Evolutionary conservation across 768 basidiomycete genomes (phyloP).

Genomic region (Psilocybe sp.): DNA sequence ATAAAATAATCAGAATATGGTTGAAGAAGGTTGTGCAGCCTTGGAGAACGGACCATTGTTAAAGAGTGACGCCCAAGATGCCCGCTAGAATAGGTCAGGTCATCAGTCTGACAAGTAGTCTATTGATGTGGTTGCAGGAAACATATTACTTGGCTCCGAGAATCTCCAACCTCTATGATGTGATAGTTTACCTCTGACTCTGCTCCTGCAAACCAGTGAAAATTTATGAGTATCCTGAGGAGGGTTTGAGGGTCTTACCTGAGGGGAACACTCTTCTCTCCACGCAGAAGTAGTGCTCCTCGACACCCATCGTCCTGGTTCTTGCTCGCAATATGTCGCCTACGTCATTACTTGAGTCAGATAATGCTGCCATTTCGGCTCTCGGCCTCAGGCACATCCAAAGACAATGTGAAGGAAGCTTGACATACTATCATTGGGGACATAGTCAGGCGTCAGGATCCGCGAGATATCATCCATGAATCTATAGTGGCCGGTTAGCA

Average conservation of each 20-base stretch:
- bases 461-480: slow-evolving; percentile 71
- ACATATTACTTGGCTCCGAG: slow-evolving; percentile 45
- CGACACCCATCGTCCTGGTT: slow-evolving; percentile 69
- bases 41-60: slow-evolving; percentile 58
- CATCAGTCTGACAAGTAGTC: slow-evolving; percentile 2
- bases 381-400: no score
- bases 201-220: slow-evolving; percentile 16
- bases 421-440: slow-evolving; percentile 60
- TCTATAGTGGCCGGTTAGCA: slow-evolving; percentile 28
- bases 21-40: no score
- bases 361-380: background rate
- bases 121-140: background rate
- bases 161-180: slow-evolving; percentile 71
- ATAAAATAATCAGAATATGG: background rate
- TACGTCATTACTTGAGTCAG: slow-evolving; percentile 14
- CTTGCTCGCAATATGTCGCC: slow-evolving; percentile 76
- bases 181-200: slow-evolving; percentile 55
- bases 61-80: slow-evolving; percentile 77
- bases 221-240: background rate
- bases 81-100: slow-evolving; percentile 34
- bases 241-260: background rate
- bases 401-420: background rate
- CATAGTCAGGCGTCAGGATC: slow-evolving; percentile 53
- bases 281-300: slow-evolving; percentile 64
- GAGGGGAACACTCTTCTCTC: slow-evolving; percentile 45